Conservation (phyloP, 108 stramenopile species). For the Nitzschia sp. region DNA sequence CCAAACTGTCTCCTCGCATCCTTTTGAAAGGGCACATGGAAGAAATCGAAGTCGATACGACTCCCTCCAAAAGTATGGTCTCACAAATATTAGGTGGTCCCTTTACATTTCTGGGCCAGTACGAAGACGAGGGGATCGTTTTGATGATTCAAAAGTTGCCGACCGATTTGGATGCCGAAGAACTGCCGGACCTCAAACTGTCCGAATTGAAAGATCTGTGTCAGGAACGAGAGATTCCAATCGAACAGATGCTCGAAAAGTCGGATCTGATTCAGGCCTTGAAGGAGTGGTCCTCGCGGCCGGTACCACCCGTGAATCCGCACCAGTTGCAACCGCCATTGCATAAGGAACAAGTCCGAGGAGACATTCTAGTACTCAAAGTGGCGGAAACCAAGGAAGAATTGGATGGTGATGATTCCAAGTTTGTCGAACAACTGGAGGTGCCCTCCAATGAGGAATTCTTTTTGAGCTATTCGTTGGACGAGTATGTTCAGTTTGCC, state of each 20-base stretch:
- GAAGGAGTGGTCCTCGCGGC: slow-evolving; percentile 10
- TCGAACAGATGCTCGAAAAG: slow-evolving; percentile 38
- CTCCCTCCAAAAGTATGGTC: slow-evolving; percentile 70
- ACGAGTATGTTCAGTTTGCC: slow-evolving; percentile 76
- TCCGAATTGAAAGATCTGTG: slow-evolving; percentile 26
- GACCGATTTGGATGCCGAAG: slow-evolving; percentile 22
- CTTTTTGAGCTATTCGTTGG: slow-evolving; percentile 82
- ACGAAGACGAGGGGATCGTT: slow-evolving; percentile 81
- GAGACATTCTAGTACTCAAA: slow-evolving; percentile 81
- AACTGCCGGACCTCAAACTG: slow-evolving; percentile 5
- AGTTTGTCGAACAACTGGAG: background rate
- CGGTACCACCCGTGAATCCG: slow-evolving; percentile 56
- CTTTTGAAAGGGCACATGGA: slow-evolving; percentile 52
- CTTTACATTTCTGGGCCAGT: slow-evolving; percentile 87
- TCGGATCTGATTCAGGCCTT: slow-evolving; percentile 35
- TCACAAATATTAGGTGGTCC: slow-evolving; percentile 65
- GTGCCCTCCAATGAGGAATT: slow-evolving; percentile 76
- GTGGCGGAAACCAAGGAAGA: slow-evolving; percentile 70
- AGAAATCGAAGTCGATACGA: slow-evolving; percentile 72
- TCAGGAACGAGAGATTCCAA: slow-evolving; percentile 30
- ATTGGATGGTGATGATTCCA: slow-evolving; percentile 49
- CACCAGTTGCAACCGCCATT: slow-evolving; percentile 83
- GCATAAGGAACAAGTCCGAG: slow-evolving; percentile 55
- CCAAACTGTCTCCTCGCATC: slow-evolving; percentile 17
- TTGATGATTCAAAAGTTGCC: slow-evolving; percentile 66